These are phyloP conservation scores for Pythium brassicae DNA, from an alignment of 352 stramenopile genomes.

Conservation along the genomic window DNA sequence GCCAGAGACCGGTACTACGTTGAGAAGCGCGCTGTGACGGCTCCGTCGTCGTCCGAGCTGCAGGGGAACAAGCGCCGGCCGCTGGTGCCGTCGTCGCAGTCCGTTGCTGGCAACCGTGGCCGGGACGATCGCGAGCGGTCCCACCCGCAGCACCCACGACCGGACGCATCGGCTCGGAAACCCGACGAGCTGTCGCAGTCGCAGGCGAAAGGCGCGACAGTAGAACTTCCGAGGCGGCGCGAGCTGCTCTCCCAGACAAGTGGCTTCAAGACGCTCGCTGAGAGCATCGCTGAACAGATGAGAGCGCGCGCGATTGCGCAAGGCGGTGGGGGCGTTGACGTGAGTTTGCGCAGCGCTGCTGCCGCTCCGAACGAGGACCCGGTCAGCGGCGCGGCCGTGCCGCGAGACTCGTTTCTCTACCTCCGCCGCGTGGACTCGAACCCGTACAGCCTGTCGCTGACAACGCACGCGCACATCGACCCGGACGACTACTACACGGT, in stretches of 20 bases:
- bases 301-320: neutral
- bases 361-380: neutral
- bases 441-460: constrained; percentile 68
- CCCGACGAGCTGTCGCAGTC: neutral
- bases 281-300: constrained; percentile 48
- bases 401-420: constrained; percentile 73
- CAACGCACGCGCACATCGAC: constrained; percentile 62
- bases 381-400: constrained; percentile 11
- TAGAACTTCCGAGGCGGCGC: constrained; percentile 20
- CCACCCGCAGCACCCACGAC: neutral
- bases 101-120: neutral
- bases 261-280: constrained; percentile 60
- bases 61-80: constrained; percentile 5
- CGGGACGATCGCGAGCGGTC: no score
- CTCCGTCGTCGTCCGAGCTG: constrained; percentile 17
- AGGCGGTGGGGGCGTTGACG: neutral
- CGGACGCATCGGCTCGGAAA: neutral
- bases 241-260: constrained; percentile 40
- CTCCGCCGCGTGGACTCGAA: constrained; percentile 65
- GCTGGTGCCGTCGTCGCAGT: neutral
- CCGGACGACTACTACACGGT: constrained; percentile 89
- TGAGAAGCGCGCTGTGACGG: constrained; percentile 40
- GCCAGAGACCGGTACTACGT: constrained; percentile 61
- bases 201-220: neutral
- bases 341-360: neutral